Base-by-base conservation (phyloP, 768 basidiomycete species). In the Tubosaeta brunneosetosa region DNA sequence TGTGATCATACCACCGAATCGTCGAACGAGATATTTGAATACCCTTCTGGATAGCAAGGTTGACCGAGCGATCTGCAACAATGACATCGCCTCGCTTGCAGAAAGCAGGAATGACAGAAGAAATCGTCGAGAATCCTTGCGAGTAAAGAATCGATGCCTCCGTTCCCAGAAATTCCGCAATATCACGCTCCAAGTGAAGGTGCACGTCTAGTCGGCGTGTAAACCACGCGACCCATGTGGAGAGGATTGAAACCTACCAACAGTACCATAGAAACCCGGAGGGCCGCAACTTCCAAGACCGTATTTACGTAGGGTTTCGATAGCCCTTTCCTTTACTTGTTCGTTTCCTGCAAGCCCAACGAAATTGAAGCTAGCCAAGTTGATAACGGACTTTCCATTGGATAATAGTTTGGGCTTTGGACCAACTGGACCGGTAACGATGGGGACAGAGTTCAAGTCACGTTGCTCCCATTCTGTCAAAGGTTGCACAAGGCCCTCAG, bases 81-180 rank as follows among this genome's bases (percentile, higher is more conserved):
- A 99, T 94, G 63, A 99, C 84, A 63, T 99, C 95, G 2, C 94
- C 94, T 55, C 95, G 84, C 68, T 99, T 98, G 77, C 89, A 91
- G 72, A 98, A 99, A 1, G 97, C 91, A 0, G 97, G 92, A 54
- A 98, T 97, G 62, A 94, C 92, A 14, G 93, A 95, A 4, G 90
- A 84, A 57, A 92, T 84, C 50, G 93, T 92, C 9, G 91, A 84
- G 69, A 95, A 97, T 12, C 85, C 87, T 72, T 98, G 95, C 1
- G 94, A 87, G 68, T 97, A 98, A 55, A 97, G 79, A 66, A 99
- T 98, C 16, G 88, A 74, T 3, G 86, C 77, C 66, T 97, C 93
- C 2, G 90, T 84, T 10, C 91, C 91, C 44, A 99, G 74, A 69
- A 97, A 98, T 44, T 87, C 82, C 5, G 94, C 89, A 49, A 99